Conservation (phyloP, 495 filamentous ascomycete species). For the Glarea lozoyensis region DNA sequence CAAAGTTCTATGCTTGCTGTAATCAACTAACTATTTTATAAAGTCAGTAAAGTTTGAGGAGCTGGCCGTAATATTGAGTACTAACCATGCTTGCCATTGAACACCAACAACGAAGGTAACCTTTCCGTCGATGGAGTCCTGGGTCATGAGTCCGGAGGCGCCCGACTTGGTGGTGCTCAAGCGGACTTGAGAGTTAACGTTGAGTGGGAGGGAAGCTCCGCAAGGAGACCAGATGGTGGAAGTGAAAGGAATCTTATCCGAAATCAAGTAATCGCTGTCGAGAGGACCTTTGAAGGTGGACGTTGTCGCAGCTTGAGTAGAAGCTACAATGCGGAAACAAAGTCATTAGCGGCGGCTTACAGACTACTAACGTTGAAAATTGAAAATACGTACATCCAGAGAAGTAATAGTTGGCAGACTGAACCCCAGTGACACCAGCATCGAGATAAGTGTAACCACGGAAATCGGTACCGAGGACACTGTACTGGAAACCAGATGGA, state of each 20-base stretch:
- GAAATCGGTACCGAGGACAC: constrained; percentile 40
- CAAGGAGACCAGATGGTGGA: constrained; percentile 36
- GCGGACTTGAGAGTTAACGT: constrained; percentile 35
- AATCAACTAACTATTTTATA: no score
- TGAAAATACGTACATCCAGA: constrained; percentile 28
- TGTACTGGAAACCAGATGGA: constrained; percentile 43
- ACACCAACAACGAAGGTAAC: constrained; percentile 27
- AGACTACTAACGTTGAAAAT: neutral
- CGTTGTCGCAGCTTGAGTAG: constrained; percentile 25
- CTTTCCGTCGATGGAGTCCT: constrained; percentile 30
- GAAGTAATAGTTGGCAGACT: constrained; percentile 44
- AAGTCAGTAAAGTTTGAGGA: no score
- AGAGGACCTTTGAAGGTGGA: constrained; percentile 28
- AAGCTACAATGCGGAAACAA: constrained; percentile 7
- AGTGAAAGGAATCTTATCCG: constrained; percentile 27
- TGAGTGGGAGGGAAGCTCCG: constrained; percentile 28
- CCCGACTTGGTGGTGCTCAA: constrained; percentile 11
- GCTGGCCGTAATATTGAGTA: no score
- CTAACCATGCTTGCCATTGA: constrained; percentile 23
- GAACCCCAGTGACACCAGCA: constrained; percentile 32
- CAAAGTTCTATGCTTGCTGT: neutral
- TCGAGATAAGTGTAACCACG: constrained; percentile 37
- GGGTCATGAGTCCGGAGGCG: constrained; percentile 26
- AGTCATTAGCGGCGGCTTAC: neutral
- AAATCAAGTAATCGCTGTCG: constrained; percentile 29